A percentile compares a stretch with the other conserved stretches of the same genome.
Conservation (phyloP, 176 grass and related monocot species). For the Musa schizocarpa region DNA sequence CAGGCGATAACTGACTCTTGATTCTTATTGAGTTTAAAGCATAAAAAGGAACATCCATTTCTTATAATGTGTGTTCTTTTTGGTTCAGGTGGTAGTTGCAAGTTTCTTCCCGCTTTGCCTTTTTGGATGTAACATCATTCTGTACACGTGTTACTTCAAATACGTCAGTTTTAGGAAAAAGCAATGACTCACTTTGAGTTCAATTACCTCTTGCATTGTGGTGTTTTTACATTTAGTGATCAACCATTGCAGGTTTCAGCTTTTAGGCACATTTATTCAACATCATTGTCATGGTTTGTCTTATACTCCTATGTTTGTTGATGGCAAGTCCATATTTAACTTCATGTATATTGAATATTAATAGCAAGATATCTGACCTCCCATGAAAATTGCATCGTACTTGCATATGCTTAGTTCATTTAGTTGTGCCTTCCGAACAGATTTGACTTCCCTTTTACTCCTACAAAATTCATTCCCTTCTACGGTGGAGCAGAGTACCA, state of each 20-base stretch:
- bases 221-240: no score
- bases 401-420: neutral
- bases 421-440: constrained; percentile 28
- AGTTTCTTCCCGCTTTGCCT: neutral
- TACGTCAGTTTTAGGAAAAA: neutral
- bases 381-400: neutral
- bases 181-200: neutral
- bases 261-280: no score
- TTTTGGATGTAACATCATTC: neutral
- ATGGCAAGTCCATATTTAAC: no score
- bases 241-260: no score
- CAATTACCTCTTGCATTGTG: neutral
- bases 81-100: neutral
- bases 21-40: neutral
- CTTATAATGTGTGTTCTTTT: neutral
- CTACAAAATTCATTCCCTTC: constrained; percentile 87
- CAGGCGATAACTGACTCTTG: neutral
- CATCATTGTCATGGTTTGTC: no score
- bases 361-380: neutral
- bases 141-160: neutral
- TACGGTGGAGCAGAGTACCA: constrained; percentile 96
- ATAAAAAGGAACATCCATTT: neutral
- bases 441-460: constrained; percentile 84
- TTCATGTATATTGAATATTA: no score
- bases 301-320: no score